A percentile compares a stretch with the other conserved stretches of the same genome.
These are phyloP conservation scores for Pleurotus tuoliensis DNA, from an alignment of 768 basidiomycete genomes.

Conservation along the genomic window DNA sequence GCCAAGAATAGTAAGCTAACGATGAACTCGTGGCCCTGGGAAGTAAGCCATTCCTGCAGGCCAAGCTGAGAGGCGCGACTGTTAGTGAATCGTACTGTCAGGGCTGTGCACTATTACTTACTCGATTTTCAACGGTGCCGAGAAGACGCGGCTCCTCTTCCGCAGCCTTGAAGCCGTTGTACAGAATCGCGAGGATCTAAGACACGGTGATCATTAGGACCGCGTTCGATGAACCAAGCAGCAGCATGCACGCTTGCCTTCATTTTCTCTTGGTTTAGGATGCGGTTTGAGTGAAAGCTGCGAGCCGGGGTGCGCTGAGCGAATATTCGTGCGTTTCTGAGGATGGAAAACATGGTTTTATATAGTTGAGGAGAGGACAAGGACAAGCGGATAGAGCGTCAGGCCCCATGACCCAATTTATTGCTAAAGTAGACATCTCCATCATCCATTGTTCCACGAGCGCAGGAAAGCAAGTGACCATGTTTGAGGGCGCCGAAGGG, in stretches of 20 bases:
- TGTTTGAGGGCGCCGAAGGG: background rate
- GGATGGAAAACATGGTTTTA: constrained; percentile 6
- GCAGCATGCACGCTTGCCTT: constrained; percentile 1
- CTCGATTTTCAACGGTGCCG: constrained; percentile 80
- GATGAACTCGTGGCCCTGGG: constrained; percentile 71
- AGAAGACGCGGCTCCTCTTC: constrained; percentile 68
- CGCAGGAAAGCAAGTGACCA: constrained; percentile 7
- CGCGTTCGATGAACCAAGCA: background rate
- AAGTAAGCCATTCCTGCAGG: constrained; percentile 62
- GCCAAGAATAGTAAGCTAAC: constrained; percentile 34
- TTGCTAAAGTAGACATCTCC: background rate
- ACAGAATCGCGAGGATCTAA: constrained; percentile 73
- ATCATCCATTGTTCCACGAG: background rate
- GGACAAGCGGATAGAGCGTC: background rate
- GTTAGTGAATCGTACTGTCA: background rate
- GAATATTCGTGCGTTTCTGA: constrained; percentile 3
- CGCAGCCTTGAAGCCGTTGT: constrained; percentile 65
- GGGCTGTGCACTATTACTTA: constrained; percentile 15
- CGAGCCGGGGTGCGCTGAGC: background rate
- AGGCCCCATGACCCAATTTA: constrained; percentile 8
- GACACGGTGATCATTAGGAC: background rate
- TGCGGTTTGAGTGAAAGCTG: constrained; percentile 1
- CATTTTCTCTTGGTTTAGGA: background rate
- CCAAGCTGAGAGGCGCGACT: constrained; percentile 50
- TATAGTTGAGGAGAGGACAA: background rate